Percentiles rank a stretch among this genome's conserved stretches.
Evolutionary conservation across 2,329 filamentous ascomycete species (phyloP).

Genomic region (Aspergillus ochraceoroseus): DNA sequence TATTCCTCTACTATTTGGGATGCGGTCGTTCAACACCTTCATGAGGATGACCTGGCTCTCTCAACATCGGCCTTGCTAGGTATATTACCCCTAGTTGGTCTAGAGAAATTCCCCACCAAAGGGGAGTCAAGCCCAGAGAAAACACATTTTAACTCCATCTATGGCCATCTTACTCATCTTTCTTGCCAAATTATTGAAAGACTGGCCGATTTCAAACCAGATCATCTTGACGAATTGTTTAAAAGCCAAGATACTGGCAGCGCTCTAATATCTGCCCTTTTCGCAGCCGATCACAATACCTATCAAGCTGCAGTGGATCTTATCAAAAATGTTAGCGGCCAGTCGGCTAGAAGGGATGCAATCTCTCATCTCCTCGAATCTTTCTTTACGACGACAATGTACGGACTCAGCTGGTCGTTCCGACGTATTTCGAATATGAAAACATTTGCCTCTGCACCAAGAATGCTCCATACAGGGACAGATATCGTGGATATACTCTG

Average conservation of each 20-base stretch:
- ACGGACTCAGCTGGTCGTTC: conserved; percentile 54
- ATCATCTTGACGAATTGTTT: conserved; percentile 66
- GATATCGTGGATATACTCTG: conserved; percentile 62
- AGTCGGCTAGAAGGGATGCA: conserved; percentile 59
- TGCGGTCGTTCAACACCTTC: conserved; percentile 63
- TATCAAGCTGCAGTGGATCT: conserved; percentile 76
- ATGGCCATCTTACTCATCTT: conserved; percentile 56
- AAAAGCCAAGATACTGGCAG: conserved; percentile 63
- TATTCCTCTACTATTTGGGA: conserved; percentile 76
- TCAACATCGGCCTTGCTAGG: conserved; percentile 69
- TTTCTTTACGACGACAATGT: conserved; percentile 54
- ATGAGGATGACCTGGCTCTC: conserved; percentile 63
- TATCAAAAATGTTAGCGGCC: conserved; percentile 73
- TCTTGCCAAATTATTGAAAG: conserved; percentile 72
- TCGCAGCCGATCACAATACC: conserved; percentile 73
- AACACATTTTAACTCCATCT: conserved; percentile 71
- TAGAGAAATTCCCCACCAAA: conserved; percentile 65
- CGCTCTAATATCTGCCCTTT: conserved; percentile 70
- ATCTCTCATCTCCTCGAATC: conserved; percentile 56
- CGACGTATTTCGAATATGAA: conserved; percentile 53
- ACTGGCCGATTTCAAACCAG: conserved; percentile 67
- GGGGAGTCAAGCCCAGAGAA: conserved; percentile 49
- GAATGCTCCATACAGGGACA: conserved; percentile 57
- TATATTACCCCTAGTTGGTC: conserved; percentile 63
- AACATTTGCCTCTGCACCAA: conserved; percentile 56